These are phyloP conservation scores for Crithidia sp. DNA, from an alignment of 208 protist genomes.

Conservation along the genomic window DNA sequence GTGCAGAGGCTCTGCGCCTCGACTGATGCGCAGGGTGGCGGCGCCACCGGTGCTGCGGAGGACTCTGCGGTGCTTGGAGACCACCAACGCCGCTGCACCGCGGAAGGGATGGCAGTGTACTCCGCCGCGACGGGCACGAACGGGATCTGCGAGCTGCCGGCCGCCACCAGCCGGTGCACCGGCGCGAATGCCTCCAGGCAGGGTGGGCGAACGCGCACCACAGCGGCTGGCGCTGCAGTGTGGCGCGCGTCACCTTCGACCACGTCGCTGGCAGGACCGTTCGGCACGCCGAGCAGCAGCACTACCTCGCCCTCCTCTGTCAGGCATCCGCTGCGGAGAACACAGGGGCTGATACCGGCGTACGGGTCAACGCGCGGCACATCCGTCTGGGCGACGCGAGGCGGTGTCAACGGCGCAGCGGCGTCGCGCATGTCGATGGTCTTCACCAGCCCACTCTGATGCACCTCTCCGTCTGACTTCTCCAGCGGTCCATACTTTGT, in stretches of 20 bases:
- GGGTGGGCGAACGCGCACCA: slow-evolving; percentile 27
- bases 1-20: slow-evolving; percentile 1
- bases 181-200: slow-evolving; percentile 55
- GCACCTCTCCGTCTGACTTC: background rate
- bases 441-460: background rate
- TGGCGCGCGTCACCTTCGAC: background rate
- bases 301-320: slow-evolving; percentile 34
- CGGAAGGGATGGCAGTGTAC: slow-evolving; percentile 25
- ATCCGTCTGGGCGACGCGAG: background rate
- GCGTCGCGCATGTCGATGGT: background rate
- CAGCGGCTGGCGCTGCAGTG: slow-evolving; percentile 5
- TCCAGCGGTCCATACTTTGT: slow-evolving; percentile 60
- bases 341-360: background rate
- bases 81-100: slow-evolving; percentile 24
- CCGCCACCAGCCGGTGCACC: slow-evolving; percentile 35
- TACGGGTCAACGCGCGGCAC: background rate
- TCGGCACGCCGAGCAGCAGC: slow-evolving; percentile 24
- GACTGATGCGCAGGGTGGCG: background rate
- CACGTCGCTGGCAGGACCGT: background rate
- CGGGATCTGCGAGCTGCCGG: slow-evolving; percentile 39
- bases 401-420: background rate
- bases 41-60: background rate
- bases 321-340: slow-evolving; percentile 31
- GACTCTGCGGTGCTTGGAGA: background rate
- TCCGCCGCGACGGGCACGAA: slow-evolving; percentile 26